Evolutionary conservation across 768 basidiomycete species (phyloP), one percentile per base, ranked within the genome.

Genomic region (Auriculariales sp.): DNA sequence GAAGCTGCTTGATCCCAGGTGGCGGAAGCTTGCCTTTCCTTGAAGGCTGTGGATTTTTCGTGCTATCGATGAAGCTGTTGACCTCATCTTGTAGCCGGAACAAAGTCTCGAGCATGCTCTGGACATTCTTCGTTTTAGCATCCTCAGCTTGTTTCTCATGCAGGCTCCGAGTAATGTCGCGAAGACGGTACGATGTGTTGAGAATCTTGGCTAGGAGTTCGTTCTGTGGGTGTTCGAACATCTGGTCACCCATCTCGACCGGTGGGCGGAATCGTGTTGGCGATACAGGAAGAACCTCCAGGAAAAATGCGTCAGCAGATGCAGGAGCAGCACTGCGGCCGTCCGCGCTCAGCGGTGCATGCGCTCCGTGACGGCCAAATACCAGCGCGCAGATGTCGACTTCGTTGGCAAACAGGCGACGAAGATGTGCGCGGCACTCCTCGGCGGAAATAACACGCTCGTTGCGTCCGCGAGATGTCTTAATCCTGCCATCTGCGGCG

Each of bases 201-300:
- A 99, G 69, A 30, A 95, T 78, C 58, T 74, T 81, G 24, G 86
- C 70, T 28, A 99, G 71, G 19, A 94, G 76, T 57, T 90, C 85
- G 62, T 99, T 99, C 57, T 98, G 94, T 0, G 91, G 79, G 65
- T 97, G 92, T 61, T 99, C 95, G 64, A 98, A 97, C 0, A 95
- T 71, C 36, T 79, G 82, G 49, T 93, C 95, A 48, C 81, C 88
- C 81, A 98, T 77, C 59, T 81, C 84, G 2, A 89, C 76, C 2
- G 95, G 86, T 3, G 95, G 95, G 42, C 95, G 81, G 72, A 98
- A 99, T 30, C 94, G 86, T 5, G 90, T 94, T 14, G 95, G 95
- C 14, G 92, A 76, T 17, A 98, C 86, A 28, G 90, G 80, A 19
- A 99, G 64, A 48, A 87, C 90, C 29, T 93, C 87, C 70, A 97